Conservation (phyloP, 2,329 filamentous ascomycete species). For the Alternaria consortialis region DNA sequence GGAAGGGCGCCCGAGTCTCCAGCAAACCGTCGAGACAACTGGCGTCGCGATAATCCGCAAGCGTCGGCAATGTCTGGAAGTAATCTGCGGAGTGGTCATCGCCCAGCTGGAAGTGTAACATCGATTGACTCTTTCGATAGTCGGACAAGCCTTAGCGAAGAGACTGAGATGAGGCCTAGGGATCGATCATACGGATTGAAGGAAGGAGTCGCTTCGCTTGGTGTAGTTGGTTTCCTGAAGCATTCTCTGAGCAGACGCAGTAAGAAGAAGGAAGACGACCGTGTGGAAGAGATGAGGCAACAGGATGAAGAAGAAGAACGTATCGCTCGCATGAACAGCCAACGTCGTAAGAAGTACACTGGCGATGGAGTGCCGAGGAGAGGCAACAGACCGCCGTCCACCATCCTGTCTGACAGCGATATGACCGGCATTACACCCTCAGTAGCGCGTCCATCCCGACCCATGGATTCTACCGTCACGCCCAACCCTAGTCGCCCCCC, state of each 20-base stretch:
- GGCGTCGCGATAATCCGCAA: slow-evolving; percentile 49
- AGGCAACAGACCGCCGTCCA: slow-evolving; percentile 44
- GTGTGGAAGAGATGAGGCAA: slow-evolving; percentile 63
- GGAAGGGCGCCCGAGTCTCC: slow-evolving; percentile 62
- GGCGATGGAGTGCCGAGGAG: slow-evolving; percentile 65
- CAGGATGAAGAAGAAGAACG: slow-evolving; percentile 64
- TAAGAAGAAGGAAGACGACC: slow-evolving; percentile 68
- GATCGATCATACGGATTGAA: slow-evolving; percentile 50
- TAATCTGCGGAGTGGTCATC: slow-evolving; percentile 49
- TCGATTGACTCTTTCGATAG: slow-evolving; percentile 55
- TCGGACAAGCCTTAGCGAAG: slow-evolving; percentile 49
- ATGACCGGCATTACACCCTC: slow-evolving; percentile 57
- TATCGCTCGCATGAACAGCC: slow-evolving; percentile 62
- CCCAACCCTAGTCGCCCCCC: slow-evolving; percentile 48
- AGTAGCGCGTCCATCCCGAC: slow-evolving; percentile 49
- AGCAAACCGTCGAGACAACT: slow-evolving; percentile 43
- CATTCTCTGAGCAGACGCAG: slow-evolving; percentile 60
- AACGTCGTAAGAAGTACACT: slow-evolving; percentile 69
- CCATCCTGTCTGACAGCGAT: slow-evolving; percentile 56
- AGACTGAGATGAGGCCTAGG: slow-evolving; percentile 31
- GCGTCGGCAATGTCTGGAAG: slow-evolving; percentile 57
- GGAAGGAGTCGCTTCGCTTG: slow-evolving; percentile 59
- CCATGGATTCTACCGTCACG: slow-evolving; percentile 35
- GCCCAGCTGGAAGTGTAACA: slow-evolving; percentile 45
- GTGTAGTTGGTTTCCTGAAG: slow-evolving; percentile 52